These are phyloP conservation scores for Calendula officinalis DNA, from an alignment of 129 eudicot genomes.

Conservation along the genomic window DNA sequence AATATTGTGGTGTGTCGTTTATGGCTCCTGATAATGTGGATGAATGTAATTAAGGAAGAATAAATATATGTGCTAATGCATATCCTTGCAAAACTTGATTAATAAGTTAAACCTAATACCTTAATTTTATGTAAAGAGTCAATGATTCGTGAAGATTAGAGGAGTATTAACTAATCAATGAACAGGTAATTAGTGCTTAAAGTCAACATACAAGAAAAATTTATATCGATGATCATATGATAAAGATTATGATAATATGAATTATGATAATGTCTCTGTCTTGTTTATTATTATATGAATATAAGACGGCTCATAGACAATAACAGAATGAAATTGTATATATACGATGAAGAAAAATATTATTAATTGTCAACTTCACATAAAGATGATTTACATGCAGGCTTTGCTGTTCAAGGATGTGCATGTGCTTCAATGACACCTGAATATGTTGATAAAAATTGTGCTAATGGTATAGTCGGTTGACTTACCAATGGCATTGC, in stretches of 20 bases:
- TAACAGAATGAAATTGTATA: neutral
- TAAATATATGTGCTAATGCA: constrained; percentile 16
- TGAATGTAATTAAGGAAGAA: neutral
- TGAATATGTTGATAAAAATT: constrained; percentile 2
- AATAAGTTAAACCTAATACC: constrained; percentile 13
- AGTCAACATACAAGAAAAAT: constrained; percentile 18
- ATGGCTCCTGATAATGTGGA: constrained; percentile 14
- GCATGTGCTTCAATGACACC: constrained; percentile 8
- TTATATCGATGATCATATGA: neutral
- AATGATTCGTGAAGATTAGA: constrained; percentile 17
- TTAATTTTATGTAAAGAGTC: constrained; percentile 11
- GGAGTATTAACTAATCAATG: constrained; percentile 20
- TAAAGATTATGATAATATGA: neutral
- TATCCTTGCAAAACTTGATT: constrained; percentile 19
- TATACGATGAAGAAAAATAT: neutral
- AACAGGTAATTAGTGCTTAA: constrained; percentile 15
- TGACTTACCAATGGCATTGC: too few relatives aligned
- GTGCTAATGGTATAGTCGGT: too few relatives aligned
- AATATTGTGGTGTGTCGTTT: neutral
- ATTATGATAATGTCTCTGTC: constrained; percentile 19
- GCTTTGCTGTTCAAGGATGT: constrained; percentile 6
- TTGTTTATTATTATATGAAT: neutral
- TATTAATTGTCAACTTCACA: neutral
- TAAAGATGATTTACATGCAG: neutral
- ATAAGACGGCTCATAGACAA: neutral